A percentile compares a stretch with the other conserved stretches of the same genome.
phyloP scores from a whole-genome alignment of 106 monocot genomes.

The Iris macrosiphon region DNA sequence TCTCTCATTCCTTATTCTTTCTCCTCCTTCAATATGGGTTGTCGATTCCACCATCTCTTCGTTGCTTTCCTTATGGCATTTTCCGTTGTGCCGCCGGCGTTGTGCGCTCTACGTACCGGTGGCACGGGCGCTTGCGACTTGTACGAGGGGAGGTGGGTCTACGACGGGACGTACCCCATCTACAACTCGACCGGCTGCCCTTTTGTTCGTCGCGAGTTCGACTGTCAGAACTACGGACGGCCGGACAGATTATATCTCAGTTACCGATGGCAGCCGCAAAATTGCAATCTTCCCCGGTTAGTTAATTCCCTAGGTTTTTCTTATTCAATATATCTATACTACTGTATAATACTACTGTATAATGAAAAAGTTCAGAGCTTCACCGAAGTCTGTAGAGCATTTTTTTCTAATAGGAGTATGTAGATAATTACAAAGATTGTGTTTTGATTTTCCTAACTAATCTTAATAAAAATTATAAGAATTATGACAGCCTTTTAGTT shows the following conservation, averaged over 20 bases:
- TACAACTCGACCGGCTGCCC: constrained; percentile 54
- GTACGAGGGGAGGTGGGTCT: constrained; percentile 57
- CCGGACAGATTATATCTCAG: constrained; percentile 49
- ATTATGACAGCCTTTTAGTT: no score
- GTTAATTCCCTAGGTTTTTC: neutral
- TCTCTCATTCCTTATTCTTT: no score
- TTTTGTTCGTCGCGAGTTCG: constrained; percentile 40
- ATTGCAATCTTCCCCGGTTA: constrained; percentile 39
- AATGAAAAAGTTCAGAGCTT: neutral
- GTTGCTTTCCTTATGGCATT: neutral
- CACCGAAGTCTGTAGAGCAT: neutral
- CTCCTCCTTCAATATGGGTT: no score
- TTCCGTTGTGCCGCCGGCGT: neutral
- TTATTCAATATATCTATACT: neutral
- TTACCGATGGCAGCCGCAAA: constrained; percentile 53
- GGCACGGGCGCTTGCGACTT: constrained; percentile 20
- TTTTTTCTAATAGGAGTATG: no score
- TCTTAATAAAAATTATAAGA: no score
- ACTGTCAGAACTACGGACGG: constrained; percentile 56
- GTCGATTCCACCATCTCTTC: neutral
- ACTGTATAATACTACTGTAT: neutral
- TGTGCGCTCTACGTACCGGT: no score
- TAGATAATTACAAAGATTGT: no score
- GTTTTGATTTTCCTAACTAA: no score
- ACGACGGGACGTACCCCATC: constrained; percentile 52